Evolutionary conservation across 2,329 filamentous ascomycete species (phyloP), one percentile per base, ranked within the genome.

Genomic region (Sclerotiophoma versabilis): DNA sequence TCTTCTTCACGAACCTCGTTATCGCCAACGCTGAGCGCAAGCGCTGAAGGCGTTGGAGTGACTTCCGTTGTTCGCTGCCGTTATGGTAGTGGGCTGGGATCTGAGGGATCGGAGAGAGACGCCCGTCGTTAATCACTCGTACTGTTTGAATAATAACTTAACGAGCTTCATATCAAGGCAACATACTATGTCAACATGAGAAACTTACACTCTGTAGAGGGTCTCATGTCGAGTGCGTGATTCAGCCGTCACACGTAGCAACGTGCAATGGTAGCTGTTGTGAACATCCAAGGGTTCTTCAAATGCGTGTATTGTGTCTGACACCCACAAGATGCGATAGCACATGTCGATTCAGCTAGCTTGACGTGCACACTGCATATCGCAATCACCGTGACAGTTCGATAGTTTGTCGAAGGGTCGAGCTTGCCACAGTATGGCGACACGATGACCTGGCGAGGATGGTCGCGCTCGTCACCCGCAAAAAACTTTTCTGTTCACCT

Each of bases 111-210:
- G 74, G 62, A 77, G 78, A 81, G 69, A 70, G 73, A 80, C 56
- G 75, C 77, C 78, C 77, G 79, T 81, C 76, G 78, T 81, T 81
- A 81, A 81, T 81, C 79, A 76, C 79, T 72, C 78, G 77, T 77
- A 73, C 70, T 64, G 69, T 74, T 70, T 57, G 66, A 57, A 50
- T 60, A 53, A 65, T 61, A 71, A 72, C 72, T 52, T 61, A 70
- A 73, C 78, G 79, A 73, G 79, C 79, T 81, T 81, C 79, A 81
- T 81, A 80, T 81, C 79, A 81, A 79, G 78, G 79, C 76, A 62
- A 81, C 77, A 81, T 75, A 54, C 51, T 54, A 49, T 42, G 4
- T 49, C 34, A 32, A 44, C 23, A 22, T 26, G 12, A 1, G 30
- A 22, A 39, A 12, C 27, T 41, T 34, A 15, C n/a, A 11, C 22